phyloP scores from a whole-genome alignment of 2,329 filamentous ascomycete genomes.

The Monascus ruber region DNA sequence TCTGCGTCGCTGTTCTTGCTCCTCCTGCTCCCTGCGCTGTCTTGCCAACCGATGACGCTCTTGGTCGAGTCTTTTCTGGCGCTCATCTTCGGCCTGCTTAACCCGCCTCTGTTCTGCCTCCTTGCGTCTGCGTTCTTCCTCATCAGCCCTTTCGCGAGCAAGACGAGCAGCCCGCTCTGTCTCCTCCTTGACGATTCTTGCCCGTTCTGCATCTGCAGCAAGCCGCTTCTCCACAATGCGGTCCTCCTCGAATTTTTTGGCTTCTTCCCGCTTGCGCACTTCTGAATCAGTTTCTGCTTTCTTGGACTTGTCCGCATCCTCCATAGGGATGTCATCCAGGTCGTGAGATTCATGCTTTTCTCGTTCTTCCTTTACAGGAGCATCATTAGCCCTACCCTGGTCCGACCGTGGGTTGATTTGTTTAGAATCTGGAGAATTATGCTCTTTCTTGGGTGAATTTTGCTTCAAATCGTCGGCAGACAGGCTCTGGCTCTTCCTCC shows the following conservation, averaged over 20 bases:
- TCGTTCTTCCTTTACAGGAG: slow-evolving; percentile 20
- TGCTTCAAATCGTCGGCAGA: slow-evolving; percentile 1
- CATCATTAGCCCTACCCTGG: slow-evolving; percentile 10
- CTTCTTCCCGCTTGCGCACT: slow-evolving; percentile 13
- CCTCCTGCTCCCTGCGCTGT: slow-evolving; percentile 33
- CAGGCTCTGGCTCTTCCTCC: slow-evolving; percentile 10
- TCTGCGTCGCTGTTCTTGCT: slow-evolving; percentile 35
- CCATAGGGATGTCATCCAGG: slow-evolving; percentile 20
- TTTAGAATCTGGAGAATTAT: slow-evolving; percentile 9
- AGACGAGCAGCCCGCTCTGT: slow-evolving; percentile 22
- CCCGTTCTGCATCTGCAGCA: slow-evolving; percentile 19
- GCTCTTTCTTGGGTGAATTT: slow-evolving; percentile 4
- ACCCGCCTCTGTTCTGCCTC: slow-evolving; percentile 32
- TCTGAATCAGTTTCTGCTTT: slow-evolving; percentile 17
- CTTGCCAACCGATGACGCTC: slow-evolving; percentile 32
- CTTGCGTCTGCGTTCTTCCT: slow-evolving; percentile 31
- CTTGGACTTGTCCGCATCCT: slow-evolving; percentile 12
- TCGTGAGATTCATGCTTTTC: slow-evolving; percentile 15
- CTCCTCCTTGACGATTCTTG: slow-evolving; percentile 22
- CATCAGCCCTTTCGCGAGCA: slow-evolving; percentile 32
- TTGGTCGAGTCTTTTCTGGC: slow-evolving; percentile 30
- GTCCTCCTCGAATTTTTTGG: slow-evolving; percentile 19
- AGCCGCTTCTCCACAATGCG: slow-evolving; percentile 20
- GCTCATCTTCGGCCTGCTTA: slow-evolving; percentile 37
- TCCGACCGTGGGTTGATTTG: slow-evolving; percentile 3